Conservation (phyloP, 257 asterid species). For the Nicotiana undulata region DNA sequence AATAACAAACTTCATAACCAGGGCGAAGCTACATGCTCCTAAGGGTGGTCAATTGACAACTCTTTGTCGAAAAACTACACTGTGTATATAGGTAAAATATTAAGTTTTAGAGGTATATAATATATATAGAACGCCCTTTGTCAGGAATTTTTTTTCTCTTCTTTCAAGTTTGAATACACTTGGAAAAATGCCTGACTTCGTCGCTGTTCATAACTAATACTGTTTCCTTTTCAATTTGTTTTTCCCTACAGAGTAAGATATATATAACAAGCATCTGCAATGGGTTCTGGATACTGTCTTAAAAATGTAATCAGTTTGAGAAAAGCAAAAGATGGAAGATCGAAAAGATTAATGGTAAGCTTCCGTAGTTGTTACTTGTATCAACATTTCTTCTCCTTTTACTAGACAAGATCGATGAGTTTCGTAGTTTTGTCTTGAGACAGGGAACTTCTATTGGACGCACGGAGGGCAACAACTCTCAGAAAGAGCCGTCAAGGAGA, state of each 20-base stretch:
- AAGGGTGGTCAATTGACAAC: no score
- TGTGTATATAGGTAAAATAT: no score
- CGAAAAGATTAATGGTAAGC: constrained; percentile 52
- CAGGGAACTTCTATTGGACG: not conserved
- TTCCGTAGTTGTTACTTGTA: not conserved
- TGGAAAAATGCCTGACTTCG: no score
- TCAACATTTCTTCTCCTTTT: not conserved
- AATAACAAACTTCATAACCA: not conserved
- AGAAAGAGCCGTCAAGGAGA: constrained; percentile 14
- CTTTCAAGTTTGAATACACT: no score
- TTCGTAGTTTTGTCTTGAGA: not conserved
- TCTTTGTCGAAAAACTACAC: no score
- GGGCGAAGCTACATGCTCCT: no score
- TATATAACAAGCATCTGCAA: constrained; percentile 23
- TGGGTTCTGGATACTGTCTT: constrained; percentile 77
- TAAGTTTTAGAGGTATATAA: no score
- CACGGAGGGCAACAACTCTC: not conserved
- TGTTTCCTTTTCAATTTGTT: not conserved
- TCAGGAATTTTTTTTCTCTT: no score
- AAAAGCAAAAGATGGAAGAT: constrained; percentile 41
- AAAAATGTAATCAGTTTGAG: constrained; percentile 55
- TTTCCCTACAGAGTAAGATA: constrained; percentile 20
- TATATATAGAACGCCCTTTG: no score
- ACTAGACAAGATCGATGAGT: not conserved
- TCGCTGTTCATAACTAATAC: not conserved